Conservation (phyloP, 257 asterid species). For the Coffea canephora region DNA sequence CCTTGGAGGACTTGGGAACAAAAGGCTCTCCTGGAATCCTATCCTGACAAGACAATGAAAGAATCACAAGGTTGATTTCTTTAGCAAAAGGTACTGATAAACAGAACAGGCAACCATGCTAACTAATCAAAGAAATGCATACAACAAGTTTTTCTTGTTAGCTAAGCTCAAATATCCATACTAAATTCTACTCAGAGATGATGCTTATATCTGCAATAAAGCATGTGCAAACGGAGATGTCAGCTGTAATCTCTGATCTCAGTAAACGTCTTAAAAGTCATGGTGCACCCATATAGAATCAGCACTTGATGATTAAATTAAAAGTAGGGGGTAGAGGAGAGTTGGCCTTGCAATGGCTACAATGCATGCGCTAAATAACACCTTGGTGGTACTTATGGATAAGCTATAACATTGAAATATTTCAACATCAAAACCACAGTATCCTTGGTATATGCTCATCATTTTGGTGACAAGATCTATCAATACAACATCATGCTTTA, state of each 20-base stretch:
- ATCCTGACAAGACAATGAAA: slow-evolving; percentile 41
- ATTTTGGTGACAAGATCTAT: too few relatives aligned
- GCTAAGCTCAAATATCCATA: background rate
- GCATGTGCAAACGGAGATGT: background rate
- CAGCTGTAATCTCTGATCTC: background rate
- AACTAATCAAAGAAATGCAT: background rate
- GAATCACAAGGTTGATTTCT: background rate
- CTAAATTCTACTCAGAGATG: background rate
- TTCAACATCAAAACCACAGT: too few relatives aligned
- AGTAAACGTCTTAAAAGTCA: background rate
- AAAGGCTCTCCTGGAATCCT: slow-evolving; percentile 86
- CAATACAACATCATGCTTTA: too few relatives aligned
- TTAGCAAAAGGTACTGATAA: background rate
- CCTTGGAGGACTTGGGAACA: slow-evolving; percentile 75
- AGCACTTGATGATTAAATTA: background rate
- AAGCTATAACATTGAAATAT: too few relatives aligned
- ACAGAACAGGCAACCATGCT: background rate
- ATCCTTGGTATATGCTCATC: too few relatives aligned
- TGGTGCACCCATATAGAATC: background rate
- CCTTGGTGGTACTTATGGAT: background rate
- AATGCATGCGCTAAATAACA: background rate
- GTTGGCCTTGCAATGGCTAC: background rate
- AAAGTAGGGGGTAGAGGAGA: background rate
- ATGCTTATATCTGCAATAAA: background rate
- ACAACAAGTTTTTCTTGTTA: background rate